Percentiles rank a stretch among this genome's conserved stretches.
Conservation (phyloP, 73 alveolate species). For the Symbiodinium pilosum region DNA sequence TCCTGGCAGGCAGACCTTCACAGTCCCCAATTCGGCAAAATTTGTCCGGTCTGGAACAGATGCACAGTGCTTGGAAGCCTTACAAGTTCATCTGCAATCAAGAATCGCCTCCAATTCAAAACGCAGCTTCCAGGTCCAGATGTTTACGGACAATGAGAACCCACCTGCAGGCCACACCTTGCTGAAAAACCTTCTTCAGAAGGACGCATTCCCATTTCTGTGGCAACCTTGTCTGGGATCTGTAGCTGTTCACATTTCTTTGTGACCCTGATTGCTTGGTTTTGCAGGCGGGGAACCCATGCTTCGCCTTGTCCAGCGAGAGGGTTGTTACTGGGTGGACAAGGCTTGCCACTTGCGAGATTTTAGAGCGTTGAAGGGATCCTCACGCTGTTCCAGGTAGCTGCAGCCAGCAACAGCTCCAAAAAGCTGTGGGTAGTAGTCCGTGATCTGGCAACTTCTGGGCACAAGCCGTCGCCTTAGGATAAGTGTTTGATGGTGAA, state of each 20-base stretch:
- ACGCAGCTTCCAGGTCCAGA: conserved; percentile 94
- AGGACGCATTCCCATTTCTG: no score
- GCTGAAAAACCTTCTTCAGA: no score
- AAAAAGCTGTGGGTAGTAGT: conserved; percentile 91
- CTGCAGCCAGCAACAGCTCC: conserved; percentile 82
- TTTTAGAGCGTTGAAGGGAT: no score
- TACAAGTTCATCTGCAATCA: neutral
- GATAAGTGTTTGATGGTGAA: neutral
- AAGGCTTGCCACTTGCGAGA: conserved; percentile 13
- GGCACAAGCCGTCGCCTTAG: conserved; percentile 37
- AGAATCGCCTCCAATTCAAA: neutral
- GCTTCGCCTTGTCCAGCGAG: conserved; percentile 91
- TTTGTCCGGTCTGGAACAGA: conserved; percentile 87
- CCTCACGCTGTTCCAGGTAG: conserved; percentile 13
- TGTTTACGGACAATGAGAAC: conserved; percentile 66
- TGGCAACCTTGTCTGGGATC: no score
- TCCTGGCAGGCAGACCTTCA: conserved; percentile 51
- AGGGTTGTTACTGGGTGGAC: conserved; percentile 94
- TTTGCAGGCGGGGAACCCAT: conserved; percentile 69
- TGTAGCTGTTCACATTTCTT: no score
- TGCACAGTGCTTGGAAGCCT: neutral
- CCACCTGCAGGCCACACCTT: conserved; percentile 94
- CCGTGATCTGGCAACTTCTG: conserved; percentile 58
- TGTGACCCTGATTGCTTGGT: no score
- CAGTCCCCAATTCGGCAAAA: conserved; percentile 80